Base-by-base conservation (phyloP, 177 flowering plant species). In the Vitis hybrid region DNA sequence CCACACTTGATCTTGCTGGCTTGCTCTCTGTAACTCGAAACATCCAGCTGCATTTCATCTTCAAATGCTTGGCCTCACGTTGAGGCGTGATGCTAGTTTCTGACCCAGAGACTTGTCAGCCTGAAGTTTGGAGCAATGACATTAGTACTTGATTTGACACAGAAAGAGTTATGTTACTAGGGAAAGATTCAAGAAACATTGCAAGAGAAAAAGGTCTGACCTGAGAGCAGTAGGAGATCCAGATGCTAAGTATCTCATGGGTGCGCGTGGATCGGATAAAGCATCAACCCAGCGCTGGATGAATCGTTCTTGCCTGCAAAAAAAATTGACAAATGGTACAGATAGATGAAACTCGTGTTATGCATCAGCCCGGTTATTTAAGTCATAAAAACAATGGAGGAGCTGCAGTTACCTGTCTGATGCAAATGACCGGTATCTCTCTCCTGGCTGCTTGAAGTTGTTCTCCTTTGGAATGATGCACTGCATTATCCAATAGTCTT, bases 391-490 rank as follows among this genome's bases (percentile, higher is more conserved):
- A 23, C 14, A 63, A 49, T 7, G 26, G 56, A 5, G 17, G 15
- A 48, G 32, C 40, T 8, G 15, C 21, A 62, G 3, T 9, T 76
- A 93, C 99, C 99, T 93, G 82, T 86, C 99, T 48, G 93, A 87
- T 30, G 80, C 75, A 67, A 71, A 89, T 32, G 98, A 90, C 55
- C 94, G 82, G 89, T 91, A 93, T 82, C 97, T 86, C 80, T 96
- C 95, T 65, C 99, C 98, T 12, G 98, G 97, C 78, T 92, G 91
- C 86, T 91, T 89, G 85, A 96, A 96, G 82, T 96, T 92, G 89
- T 93, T 93, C 83, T 93, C 97, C 86, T 93, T 40, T 7, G 45
- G 45, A 40, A 40, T 40, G 45, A 40, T 7, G 45, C 45, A 40
- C 45, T 40, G 45, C 45, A 40, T 5, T 40, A 40, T 40, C 8